A percentile compares a stretch with the other conserved stretches of the same genome.
Evolutionary conservation across 192 early-diverging fungal genomes (phyloP).

Genomic region (Obelidium mucronatum): DNA sequence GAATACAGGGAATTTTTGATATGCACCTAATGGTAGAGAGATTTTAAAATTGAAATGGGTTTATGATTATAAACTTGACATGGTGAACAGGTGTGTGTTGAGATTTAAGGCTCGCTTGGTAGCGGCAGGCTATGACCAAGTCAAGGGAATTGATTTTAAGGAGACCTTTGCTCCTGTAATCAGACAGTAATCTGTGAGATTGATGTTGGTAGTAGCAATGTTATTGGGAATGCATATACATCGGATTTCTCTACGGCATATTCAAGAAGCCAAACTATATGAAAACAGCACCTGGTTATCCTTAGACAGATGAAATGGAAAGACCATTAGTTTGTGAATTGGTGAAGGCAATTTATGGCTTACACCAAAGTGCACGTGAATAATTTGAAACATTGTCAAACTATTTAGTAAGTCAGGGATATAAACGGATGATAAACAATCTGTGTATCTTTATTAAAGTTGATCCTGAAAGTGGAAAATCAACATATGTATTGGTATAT

Average conservation of each 20-base stretch:
- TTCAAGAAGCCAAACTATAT: slow-evolving; percentile 23
- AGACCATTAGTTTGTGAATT: slow-evolving; percentile 2
- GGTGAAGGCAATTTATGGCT: slow-evolving; percentile 1
- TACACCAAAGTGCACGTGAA: slow-evolving; percentile 14
- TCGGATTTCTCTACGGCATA: slow-evolving; percentile 11
- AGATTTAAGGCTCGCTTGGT: slow-evolving; percentile 44
- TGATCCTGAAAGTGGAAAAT: not conserved
- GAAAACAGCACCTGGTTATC: slow-evolving; percentile 7
- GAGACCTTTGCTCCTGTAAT: slow-evolving; percentile 45
- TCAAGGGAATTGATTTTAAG: slow-evolving; percentile 43
- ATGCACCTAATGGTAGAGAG: slow-evolving; percentile 4
- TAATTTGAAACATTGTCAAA: slow-evolving; percentile 36
- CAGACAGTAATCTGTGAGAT: slow-evolving; percentile 8
- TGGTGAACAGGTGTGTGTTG: slow-evolving; percentile 23
- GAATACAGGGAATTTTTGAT: no score
- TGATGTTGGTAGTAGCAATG: slow-evolving; percentile 14
- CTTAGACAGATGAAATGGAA: not conserved
- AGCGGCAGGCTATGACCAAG: slow-evolving; percentile 41
- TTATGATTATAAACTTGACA: slow-evolving; percentile 31
- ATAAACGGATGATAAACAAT: no score
- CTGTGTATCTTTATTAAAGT: slow-evolving; percentile 13
- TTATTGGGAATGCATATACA: not conserved
- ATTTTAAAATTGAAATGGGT: slow-evolving; percentile 38
- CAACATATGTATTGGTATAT: slow-evolving; percentile 20
- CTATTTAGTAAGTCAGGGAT: no score